These are phyloP conservation scores for Astrothelium macrocarpum DNA, from an alignment of 495 filamentous ascomycete species.

Conservation along the genomic window DNA sequence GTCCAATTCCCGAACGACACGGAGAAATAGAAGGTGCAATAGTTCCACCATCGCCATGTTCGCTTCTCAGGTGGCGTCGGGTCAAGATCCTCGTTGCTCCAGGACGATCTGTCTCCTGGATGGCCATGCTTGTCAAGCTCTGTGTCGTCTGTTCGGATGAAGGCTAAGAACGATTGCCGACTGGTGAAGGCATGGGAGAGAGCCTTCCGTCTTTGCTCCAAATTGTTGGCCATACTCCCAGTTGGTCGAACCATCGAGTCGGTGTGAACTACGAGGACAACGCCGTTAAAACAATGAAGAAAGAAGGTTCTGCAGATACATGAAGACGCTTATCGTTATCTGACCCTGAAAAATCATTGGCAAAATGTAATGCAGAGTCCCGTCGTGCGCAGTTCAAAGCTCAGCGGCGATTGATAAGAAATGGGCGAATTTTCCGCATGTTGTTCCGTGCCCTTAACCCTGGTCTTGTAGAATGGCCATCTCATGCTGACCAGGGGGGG, in stretches of 20 bases:
- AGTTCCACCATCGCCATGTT: slow-evolving; percentile 34
- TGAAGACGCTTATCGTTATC: too few species aligned
- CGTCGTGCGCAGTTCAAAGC: not conserved
- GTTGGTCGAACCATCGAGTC: not conserved
- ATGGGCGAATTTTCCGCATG: not conserved
- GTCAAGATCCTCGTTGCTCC: slow-evolving; percentile 28
- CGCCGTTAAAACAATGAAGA: too few species aligned
- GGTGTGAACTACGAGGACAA: not conserved
- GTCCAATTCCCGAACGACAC: slow-evolving; percentile 38
- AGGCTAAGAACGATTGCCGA: slow-evolving; percentile 20
- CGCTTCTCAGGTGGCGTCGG: slow-evolving; percentile 20
- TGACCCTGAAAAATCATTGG: too few species aligned
- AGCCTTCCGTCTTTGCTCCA: not conserved
- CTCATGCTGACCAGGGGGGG: not conserved
- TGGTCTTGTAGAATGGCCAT: not conserved
- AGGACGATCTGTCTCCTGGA: slow-evolving; percentile 11
- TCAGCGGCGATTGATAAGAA: not conserved
- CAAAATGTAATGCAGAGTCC: not conserved
- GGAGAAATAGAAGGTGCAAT: slow-evolving; percentile 34
- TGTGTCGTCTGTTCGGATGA: slow-evolving; percentile 23
- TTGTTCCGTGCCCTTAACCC: not conserved
- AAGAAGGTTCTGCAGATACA: too few species aligned
- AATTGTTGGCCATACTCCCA: not conserved
- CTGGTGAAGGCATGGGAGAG: slow-evolving; percentile 22
- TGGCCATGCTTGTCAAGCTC: slow-evolving; percentile 25